Percentiles rank a stretch among this genome's conserved stretches.
Evolutionary conservation across 2,329 filamentous ascomycete genomes (phyloP).

Genomic region (Byssoonygena ceratinophila): DNA sequence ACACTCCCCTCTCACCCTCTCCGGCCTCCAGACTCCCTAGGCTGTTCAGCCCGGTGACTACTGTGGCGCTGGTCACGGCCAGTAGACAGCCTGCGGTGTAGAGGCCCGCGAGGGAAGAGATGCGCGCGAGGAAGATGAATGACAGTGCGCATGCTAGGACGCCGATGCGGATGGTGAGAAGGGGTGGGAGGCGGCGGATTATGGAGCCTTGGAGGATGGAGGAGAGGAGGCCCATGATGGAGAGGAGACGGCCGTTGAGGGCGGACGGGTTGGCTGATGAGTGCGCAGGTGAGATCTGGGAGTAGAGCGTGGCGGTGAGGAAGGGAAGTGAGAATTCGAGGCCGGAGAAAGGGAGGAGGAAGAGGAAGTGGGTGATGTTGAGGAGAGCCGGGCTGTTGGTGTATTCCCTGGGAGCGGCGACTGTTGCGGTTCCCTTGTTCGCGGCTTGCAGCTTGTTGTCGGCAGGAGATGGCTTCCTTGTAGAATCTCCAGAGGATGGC

Average conservation of each 20-base stretch:
- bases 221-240: constrained; percentile 82
- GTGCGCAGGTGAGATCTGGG: constrained; percentile 44
- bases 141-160: constrained; percentile 65
- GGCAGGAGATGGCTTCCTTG: neutral
- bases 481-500: constrained; percentile 10
- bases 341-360: constrained; percentile 92
- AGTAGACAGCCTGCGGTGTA: constrained; percentile 75
- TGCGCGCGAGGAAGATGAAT: constrained; percentile 65
- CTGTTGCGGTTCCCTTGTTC: neutral
- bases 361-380: constrained; percentile 76
- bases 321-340: constrained; percentile 98
- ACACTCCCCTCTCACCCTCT: constrained; percentile 69
- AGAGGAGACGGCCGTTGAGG: constrained; percentile 74
- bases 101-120: constrained; percentile 57
- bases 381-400: constrained; percentile 78
- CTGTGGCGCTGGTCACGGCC: constrained; percentile 83
- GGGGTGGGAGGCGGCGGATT: constrained; percentile 70
- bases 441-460: constrained; percentile 11
- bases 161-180: constrained; percentile 68
- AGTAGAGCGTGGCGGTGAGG: constrained; percentile 91
- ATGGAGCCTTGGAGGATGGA: constrained; percentile 90
- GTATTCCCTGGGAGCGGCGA: constrained; percentile 33
- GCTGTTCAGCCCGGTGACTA: constrained; percentile 87
- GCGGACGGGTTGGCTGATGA: constrained; percentile 43
- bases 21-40: constrained; percentile 81